phyloP scores from a whole-genome alignment of 1,284 basidiomycete species.

The Rhodofomes roseus region DNA sequence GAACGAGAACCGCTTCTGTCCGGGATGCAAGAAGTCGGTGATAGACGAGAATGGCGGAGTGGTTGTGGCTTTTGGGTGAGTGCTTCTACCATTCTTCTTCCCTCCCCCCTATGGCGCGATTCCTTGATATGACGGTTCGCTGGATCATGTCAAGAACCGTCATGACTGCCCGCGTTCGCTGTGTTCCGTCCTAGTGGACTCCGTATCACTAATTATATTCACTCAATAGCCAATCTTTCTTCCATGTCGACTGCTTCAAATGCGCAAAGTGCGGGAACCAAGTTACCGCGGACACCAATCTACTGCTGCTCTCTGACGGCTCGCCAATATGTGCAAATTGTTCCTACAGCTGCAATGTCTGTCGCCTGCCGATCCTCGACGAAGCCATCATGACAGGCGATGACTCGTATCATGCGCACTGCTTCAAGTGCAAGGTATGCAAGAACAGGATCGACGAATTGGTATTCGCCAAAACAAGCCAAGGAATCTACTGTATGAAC shows the following conservation, averaged over 20 bases:
- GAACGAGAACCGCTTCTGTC: conserved; percentile 69
- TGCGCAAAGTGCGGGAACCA: conserved; percentile 79
- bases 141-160: neutral
- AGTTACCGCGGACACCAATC: conserved; percentile 91
- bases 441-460: conserved; percentile 94
- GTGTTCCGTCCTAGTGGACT: conserved; percentile 11
- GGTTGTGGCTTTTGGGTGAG: conserved; percentile 89
- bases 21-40: conserved; percentile 81
- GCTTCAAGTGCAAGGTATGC: conserved; percentile 97
- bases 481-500: conserved; percentile 97
- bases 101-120: neutral
- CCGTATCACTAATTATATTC: neutral
- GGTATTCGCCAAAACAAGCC: conserved; percentile 96
- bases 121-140: neutral
- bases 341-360: conserved; percentile 95
- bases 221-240: conserved; percentile 68
- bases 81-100: neutral
- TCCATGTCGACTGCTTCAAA: conserved; percentile 81
- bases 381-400: conserved; percentile 99
- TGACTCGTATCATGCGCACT: conserved; percentile 97
- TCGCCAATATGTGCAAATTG: conserved; percentile 96
- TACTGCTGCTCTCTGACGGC: conserved; percentile 93
- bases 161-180: conserved; percentile 8
- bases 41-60: conserved; percentile 83
- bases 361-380: conserved; percentile 88